A percentile compares a stretch with the other conserved stretches of the same genome.
Conservation (phyloP, 495 filamentous ascomycete genomes). For the Talaromyces wortmannii region DNA sequence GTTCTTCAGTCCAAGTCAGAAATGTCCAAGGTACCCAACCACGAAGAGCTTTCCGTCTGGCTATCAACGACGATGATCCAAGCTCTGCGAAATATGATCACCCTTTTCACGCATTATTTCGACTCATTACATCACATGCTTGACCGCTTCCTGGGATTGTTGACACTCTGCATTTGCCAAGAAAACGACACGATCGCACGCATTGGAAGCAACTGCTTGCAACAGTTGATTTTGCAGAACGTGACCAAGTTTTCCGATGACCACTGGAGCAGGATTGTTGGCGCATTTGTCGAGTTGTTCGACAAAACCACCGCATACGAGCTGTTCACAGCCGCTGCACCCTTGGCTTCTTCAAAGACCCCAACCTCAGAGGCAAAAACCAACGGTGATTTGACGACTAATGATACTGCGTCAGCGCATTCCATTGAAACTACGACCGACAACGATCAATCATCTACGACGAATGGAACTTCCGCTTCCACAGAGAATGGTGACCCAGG, state of each 20-base stretch:
- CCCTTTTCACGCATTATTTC: constrained; percentile 97
- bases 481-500: constrained; percentile 30
- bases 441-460: constrained; percentile 31
- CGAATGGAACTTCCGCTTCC: constrained; percentile 45
- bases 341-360: constrained; percentile 28
- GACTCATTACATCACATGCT: constrained; percentile 94
- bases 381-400: constrained; percentile 23
- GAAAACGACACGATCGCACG: constrained; percentile 98
- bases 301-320: constrained; percentile 89
- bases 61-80: constrained; percentile 99
- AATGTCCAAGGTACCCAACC: constrained; percentile 86
- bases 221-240: constrained; percentile 93
- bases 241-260: constrained; percentile 79
- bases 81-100: constrained; percentile 95
- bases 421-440: constrained; percentile 13
- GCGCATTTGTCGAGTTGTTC: constrained; percentile 92
- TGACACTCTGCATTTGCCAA: constrained; percentile 95
- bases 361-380: constrained; percentile 19
- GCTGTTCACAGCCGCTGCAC: constrained; percentile 79
- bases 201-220: constrained; percentile 95
- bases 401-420: constrained; percentile 16
- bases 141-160: constrained; percentile 83
- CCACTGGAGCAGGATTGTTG: constrained; percentile 92
- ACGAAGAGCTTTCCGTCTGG: constrained; percentile 98
- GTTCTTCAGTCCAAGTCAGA: constrained; percentile 93